Evolutionary conservation across 306 rosid species (phyloP), one percentile per base, ranked within the genome.

Genomic region (Malus asiatica): DNA sequence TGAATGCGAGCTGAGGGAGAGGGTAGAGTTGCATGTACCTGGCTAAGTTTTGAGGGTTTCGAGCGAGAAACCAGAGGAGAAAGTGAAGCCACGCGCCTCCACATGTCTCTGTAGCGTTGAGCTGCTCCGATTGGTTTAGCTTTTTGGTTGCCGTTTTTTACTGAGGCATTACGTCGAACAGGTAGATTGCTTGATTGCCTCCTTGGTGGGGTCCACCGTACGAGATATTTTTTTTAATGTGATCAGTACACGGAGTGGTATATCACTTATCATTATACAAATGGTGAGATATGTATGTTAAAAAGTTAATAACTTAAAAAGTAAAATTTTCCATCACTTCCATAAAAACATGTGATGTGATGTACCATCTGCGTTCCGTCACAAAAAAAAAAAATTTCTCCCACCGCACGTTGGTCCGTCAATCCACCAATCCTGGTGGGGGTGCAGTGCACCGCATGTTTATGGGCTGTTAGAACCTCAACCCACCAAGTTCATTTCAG

Each of bases 41-140:
- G 85, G 59, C 30, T 52, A 44, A 63, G 55, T 73, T 57, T 63
- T 70, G 88, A 78, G 1, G 86, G 68, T 66, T 80, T 86, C 10
- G 82, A 71, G 40, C 78, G 78, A 32, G 84, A 80, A n/a, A 80
- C 11, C 55, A 80, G 72, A 70, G 80, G 76, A 59, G 86, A 63
- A 58, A 78, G 62, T 20, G 86, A 77, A 84, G 79, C 61, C 40
- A 77, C 76, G 75, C 88, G 91, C 82, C 90, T 79, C 92, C 92
- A 87, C 95, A 88, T 85, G 42, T 80, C 74, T 48, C 45, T 70
- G 52, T 14, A 57, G 46, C 76, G 48, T 33, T 19, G 15, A 51
- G 55, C 30, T 5, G 52, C 61, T 73, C 57, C 9, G 62, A 57
- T 57, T 57, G 29, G 22, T 15, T 51, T 57, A 57, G 62, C 62